Evolutionary conservation across 1,284 basidiomycete genomes (phyloP).

Genomic region (Cryptococcus sp.): DNA sequence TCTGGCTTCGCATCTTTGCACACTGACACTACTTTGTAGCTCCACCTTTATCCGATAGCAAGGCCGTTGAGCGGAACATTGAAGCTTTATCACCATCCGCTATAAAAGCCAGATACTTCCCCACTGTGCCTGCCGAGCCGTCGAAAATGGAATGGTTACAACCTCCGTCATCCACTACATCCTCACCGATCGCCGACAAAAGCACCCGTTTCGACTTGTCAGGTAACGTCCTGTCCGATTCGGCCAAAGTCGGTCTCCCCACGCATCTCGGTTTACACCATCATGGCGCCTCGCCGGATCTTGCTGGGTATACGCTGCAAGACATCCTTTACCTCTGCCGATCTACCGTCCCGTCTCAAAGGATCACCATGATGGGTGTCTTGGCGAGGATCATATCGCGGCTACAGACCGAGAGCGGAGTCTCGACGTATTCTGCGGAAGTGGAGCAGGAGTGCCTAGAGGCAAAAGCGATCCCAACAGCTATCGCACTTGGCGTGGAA

Average conservation of each 20-base stretch:
- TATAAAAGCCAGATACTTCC: constrained; percentile 82
- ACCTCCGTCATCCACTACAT: constrained; percentile 17
- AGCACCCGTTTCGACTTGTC: constrained; percentile 68
- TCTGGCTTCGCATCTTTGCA: neutral
- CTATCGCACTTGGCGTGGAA: constrained; percentile 33
- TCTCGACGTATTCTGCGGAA: neutral
- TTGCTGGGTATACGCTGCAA: constrained; percentile 85
- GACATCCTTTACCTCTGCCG: constrained; percentile 81
- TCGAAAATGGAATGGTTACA: constrained; percentile 80
- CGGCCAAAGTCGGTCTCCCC: constrained; percentile 57
- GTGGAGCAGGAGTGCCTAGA: constrained; percentile 12
- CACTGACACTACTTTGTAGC: neutral
- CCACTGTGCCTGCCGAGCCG: constrained; percentile 61
- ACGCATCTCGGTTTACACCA: constrained; percentile 87
- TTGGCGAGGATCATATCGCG: constrained; percentile 62
- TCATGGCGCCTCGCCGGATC: constrained; percentile 69
- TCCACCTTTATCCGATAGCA: no score
- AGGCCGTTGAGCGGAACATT: constrained; percentile 59
- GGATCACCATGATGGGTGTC: constrained; percentile 77
- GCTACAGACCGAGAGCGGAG: constrained; percentile 11
- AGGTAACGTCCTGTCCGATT: constrained; percentile 64
- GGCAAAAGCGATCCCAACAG: constrained; percentile 21
- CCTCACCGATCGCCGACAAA: constrained; percentile 23
- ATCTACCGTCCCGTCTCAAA: constrained; percentile 80
- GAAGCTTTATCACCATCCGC: constrained; percentile 65